Conservation (phyloP, 768 basidiomycete genomes). For the Kwoniella pini region DNA sequence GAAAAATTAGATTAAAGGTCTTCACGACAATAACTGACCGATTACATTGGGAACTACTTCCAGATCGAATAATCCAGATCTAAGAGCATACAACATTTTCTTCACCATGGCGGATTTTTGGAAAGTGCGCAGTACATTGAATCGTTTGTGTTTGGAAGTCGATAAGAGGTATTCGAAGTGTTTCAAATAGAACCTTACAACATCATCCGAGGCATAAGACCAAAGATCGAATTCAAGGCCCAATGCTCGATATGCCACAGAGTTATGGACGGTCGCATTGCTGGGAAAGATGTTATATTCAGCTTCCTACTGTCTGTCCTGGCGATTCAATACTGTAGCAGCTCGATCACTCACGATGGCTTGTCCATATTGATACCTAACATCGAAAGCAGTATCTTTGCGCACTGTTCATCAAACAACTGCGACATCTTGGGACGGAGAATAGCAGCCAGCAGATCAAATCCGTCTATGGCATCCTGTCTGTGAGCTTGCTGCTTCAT, state of each 20-base stretch:
- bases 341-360: constrained; percentile 75
- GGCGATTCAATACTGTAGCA: too few relatives aligned
- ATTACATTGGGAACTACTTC: constrained; percentile 67
- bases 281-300: constrained; percentile 55
- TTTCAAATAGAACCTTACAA: constrained; percentile 76
- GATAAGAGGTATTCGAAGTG: constrained; percentile 76
- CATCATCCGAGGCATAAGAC: constrained; percentile 68
- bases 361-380: constrained; percentile 78
- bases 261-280: constrained; percentile 77
- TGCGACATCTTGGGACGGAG: constrained; percentile 67
- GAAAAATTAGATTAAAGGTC: background rate
- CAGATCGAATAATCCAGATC: constrained; percentile 71
- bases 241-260: constrained; percentile 75
- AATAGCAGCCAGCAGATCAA: constrained; percentile 77
- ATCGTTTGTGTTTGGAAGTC: constrained; percentile 70
- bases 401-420: constrained; percentile 75
- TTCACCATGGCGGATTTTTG: constrained; percentile 70
- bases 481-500: background rate
- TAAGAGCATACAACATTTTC: constrained; percentile 76
- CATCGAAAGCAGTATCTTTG: constrained; percentile 81
- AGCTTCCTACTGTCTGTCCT: background rate
- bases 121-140: constrained; percentile 74
- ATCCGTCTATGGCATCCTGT: constrained; percentile 64
- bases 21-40: constrained; percentile 18
- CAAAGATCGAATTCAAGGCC: constrained; percentile 90